Conservation (phyloP, 306 rosid species). For the Rosa persica region DNA sequence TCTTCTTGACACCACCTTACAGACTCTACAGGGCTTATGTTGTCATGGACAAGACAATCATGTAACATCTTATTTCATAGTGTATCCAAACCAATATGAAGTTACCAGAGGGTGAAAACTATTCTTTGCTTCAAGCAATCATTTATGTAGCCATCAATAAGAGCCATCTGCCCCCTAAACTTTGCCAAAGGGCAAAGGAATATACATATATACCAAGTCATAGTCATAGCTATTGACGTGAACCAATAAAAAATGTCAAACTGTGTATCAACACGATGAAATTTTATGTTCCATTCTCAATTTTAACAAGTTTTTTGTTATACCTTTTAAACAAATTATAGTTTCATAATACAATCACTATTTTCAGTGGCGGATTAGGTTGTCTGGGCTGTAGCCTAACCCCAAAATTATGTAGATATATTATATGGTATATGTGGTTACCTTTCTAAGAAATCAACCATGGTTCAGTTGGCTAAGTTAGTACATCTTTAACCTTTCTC, state of each 20-base stretch:
- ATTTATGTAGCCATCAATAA: neutral
- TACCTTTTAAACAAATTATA: neutral
- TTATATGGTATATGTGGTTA: too few relatives aligned
- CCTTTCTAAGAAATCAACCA: too few relatives aligned
- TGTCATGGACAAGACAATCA: neutral
- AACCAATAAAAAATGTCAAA: neutral
- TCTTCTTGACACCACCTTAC: neutral
- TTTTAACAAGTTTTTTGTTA: neutral
- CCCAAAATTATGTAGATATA: too few relatives aligned
- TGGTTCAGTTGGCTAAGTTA: too few relatives aligned
- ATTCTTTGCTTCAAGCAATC: conserved; percentile 2
- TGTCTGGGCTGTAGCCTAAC: too few relatives aligned
- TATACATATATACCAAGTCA: neutral
- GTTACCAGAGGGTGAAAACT: neutral
- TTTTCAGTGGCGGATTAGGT: too few relatives aligned
- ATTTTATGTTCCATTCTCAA: neutral
- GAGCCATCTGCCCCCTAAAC: conserved; percentile 22
- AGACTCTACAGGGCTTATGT: neutral
- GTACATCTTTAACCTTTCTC: too few relatives aligned
- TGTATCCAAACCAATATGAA: neutral
- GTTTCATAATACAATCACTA: too few relatives aligned
- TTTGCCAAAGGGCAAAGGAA: conserved; percentile 18
- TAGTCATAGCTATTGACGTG: neutral
- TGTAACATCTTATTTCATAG: neutral
- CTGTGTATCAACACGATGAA: neutral